Evolutionary conservation across 192 early-diverging fungal genomes (phyloP), one percentile per base, ranked within the genome.

Genomic region (Mortierella hygrophila): DNA sequence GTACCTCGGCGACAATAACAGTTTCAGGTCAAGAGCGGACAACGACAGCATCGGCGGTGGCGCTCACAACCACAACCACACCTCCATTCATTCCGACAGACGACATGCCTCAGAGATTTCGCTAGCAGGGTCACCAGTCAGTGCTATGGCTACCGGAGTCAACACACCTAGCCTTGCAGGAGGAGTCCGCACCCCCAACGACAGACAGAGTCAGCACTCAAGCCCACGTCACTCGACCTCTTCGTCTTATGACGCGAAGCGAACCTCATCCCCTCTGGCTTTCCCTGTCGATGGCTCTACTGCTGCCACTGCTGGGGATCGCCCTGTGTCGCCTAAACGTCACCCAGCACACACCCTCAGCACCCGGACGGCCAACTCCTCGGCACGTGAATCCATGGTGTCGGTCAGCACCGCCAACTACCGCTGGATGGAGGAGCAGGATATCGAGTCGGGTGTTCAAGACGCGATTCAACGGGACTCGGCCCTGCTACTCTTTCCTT

Each of bases 361-460:
- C 6, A 76, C 11, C 68, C 29, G 35, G 47, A 35, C 16, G 7
- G 54, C 23, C 37, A 26, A 57, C 5, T 68, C 74, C 4, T 85
- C 83, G 4, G 78, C 78, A 1, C 78, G 83, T 10, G 83, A 76
- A 13, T 85, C 83, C 60, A 38, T 77, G n/a, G 54, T 70, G 18
- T 80, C 83, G 26, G 40, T 85, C 68, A 77, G 54, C 55, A 80
- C 83, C 1, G 78, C 83, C 26, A 85, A 85, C 52, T 85, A 80
- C 41, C 83, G 80, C 46, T 85, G 83, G 83, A 85, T 85, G 83
- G 78, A 85, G 0, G 83, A 74, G 2, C 83, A 68, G 23, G 20
- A 68, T 20, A 70, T 74, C 3, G 18, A 38, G 6, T 44, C 55
- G 8, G 54, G 74, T 13, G 20, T 71, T 37, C 68, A 74, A 60